Conservation (phyloP, 768 basidiomycete genomes). For the Cantharellus cinnabarinus region DNA sequence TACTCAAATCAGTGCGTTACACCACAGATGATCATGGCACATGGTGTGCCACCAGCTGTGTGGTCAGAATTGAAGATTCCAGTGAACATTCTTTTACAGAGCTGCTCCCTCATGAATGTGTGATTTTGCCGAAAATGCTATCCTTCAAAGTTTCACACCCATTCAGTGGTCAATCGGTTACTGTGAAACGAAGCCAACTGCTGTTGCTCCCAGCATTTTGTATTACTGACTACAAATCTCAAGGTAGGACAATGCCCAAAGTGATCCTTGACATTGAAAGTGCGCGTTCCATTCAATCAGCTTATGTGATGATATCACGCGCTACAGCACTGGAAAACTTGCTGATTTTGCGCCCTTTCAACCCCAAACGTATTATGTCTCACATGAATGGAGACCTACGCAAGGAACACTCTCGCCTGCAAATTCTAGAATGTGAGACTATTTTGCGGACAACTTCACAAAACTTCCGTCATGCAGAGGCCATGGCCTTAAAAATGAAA, state of each 20-base stretch:
- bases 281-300: conserved; percentile 17
- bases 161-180: conserved; percentile 8
- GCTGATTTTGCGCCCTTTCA: conserved; percentile 15
- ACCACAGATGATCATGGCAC: conserved; percentile 8
- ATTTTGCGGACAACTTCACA: no score
- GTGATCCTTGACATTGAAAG: conserved; percentile 1
- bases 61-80: conserved; percentile 11
- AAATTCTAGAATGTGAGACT: no score
- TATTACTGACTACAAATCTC: conserved; percentile 23
- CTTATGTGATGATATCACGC: conserved; percentile 26
- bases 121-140: conserved; percentile 12
- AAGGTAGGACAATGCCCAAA: conserved; percentile 17
- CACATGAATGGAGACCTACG: no score
- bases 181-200: conserved; percentile 17
- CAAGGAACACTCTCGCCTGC: no score
- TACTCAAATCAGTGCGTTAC: conserved; percentile 12
- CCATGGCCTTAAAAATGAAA: no score
- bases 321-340: conserved; percentile 16
- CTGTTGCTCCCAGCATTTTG: conserved; percentile 22
- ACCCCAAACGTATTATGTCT: no score
- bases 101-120: conserved; percentile 9
- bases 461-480: no score
- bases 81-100: conserved; percentile 7
- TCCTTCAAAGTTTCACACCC: conserved; percentile 13
- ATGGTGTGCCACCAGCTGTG: conserved; percentile 11